phyloP scores from a whole-genome alignment of 2,329 filamentous ascomycete species.

The Penicillium frequentans region DNA sequence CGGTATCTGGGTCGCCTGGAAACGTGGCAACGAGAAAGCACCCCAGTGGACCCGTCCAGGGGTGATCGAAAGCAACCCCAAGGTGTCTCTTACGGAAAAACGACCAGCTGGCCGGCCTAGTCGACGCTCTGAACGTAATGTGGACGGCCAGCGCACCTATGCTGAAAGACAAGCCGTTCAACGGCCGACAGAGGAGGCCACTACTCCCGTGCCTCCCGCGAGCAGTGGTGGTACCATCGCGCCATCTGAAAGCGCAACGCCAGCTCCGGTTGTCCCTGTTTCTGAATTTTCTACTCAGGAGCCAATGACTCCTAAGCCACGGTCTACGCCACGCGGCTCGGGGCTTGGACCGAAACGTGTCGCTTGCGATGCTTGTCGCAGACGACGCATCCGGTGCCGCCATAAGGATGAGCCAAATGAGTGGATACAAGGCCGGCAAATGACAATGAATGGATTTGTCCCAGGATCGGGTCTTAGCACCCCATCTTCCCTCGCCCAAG shows the following conservation, averaged over 20 bases:
- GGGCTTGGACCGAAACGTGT: constrained; percentile 60
- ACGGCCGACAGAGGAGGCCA: constrained; percentile 31
- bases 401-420: constrained; percentile 57
- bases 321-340: constrained; percentile 55
- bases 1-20: constrained; percentile 67
- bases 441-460: constrained; percentile 31
- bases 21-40: constrained; percentile 63
- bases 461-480: constrained; percentile 27
- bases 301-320: constrained; percentile 32
- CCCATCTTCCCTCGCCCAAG: constrained; percentile 36
- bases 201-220: constrained; percentile 13
- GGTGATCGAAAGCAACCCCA: constrained; percentile 51
- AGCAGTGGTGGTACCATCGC: constrained; percentile 16
- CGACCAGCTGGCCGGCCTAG: constrained; percentile 57
- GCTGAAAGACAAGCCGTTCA: constrained; percentile 40
- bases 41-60: constrained; percentile 63
- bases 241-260: constrained; percentile 26
- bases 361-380: constrained; percentile 63
- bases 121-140: constrained; percentile 57
- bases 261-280: constrained; percentile 17
- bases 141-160: constrained; percentile 42
- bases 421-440: constrained; percentile 26
- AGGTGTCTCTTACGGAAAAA: constrained; percentile 52
- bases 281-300: constrained; percentile 28
- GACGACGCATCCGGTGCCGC: constrained; percentile 62